Base-by-base conservation (phyloP, 2,329 filamentous ascomycete genomes). In the Diaporthe destruens region DNA sequence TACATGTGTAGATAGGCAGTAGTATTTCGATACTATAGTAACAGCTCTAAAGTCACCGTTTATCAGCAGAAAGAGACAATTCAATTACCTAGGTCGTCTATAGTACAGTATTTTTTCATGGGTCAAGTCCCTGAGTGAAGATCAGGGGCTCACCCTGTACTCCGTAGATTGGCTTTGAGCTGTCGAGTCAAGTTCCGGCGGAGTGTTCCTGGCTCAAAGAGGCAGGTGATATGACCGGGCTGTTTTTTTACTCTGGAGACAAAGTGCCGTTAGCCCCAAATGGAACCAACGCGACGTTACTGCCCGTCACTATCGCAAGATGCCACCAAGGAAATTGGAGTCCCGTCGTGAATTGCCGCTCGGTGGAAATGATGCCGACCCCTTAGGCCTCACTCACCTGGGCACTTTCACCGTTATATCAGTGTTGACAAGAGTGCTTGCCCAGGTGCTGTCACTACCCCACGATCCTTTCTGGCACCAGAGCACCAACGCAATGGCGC, bases 361-460 rank as follows among this genome's bases (percentile, higher is more conserved):
- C 72, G 72, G 72, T 70, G 34, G 25, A 69, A 66, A 53, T 63
- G 14, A 23, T 34, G 23, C 72, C 69, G 69, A 73, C 57, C 51
- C 25, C 53, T 61, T 53, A 42, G 53, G 68, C 61, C 42, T 16
- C 61, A 54, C 25, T 47, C 25, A 29, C 29, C 29, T 29, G 29
- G 29, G 29, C 29, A 39, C 29, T 11, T 12, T 32, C 14, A 25
- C 23, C 32, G 39, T 29, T 49, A 56, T 49, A 39, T 47, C 54
- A 14, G 2, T 23, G 18, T 61, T 20, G 23, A 16, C 6, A 14
- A 2, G 8, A n/a, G 61, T 25, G 44, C 61, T 51, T 16, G 44
- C 29, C 29, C 29, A 29, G 29, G 29, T 29, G 29, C n/a, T n/a
- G n/a, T n/a, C n/a, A n/a, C n/a, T n/a, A n/a, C n/a, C n/a, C n/a